phyloP scores from a whole-genome alignment of 371 early-diverging fungal species.

The Actinomortierella ambigua region DNA sequence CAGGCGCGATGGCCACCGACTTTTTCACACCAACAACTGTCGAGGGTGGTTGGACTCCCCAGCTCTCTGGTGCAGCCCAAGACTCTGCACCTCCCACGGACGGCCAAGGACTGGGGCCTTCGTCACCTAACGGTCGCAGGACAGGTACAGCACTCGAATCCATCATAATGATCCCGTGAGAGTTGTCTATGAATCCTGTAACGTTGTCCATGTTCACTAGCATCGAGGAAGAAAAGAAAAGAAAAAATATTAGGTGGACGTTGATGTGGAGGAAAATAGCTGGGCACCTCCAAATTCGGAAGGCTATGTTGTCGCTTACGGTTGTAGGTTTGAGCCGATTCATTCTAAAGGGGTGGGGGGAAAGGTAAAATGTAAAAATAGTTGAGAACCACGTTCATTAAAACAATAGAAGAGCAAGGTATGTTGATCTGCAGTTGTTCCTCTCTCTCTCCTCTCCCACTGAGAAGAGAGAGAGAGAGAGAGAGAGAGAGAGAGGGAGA shows the following conservation, averaged over 20 bases:
- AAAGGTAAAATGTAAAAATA: neutral
- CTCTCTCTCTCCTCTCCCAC: too few relatives aligned
- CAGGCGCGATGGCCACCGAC: slow-evolving; percentile 14
- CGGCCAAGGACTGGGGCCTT: slow-evolving; percentile 8
- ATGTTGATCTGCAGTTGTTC: too few relatives aligned
- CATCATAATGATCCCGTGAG: too few relatives aligned
- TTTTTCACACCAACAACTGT: slow-evolving; percentile 9
- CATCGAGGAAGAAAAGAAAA: too few relatives aligned
- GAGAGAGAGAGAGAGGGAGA: too few relatives aligned
- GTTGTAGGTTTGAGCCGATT: neutral
- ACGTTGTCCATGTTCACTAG: slow-evolving; percentile 26
- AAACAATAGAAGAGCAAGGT: too few relatives aligned
- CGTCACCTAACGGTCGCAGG: too few relatives aligned
- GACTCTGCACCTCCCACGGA: slow-evolving; percentile 15
- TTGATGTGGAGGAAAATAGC: neutral
- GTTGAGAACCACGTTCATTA: too few relatives aligned
- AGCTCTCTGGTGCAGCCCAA: slow-evolving; percentile 41
- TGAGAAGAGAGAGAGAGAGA: too few relatives aligned
- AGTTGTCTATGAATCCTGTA: slow-evolving; percentile 12
- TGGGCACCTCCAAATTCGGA: too few relatives aligned
- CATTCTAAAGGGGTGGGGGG: neutral
- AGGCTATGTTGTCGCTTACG: too few relatives aligned
- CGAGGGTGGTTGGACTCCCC: slow-evolving; percentile 32
- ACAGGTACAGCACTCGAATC: too few relatives aligned
- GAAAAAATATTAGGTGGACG: neutral